A percentile compares a stretch with the other conserved stretches of the same genome.
Evolutionary conservation across 1,139 yeast species (phyloP).

Genomic region (Hyphopichia fennica): DNA sequence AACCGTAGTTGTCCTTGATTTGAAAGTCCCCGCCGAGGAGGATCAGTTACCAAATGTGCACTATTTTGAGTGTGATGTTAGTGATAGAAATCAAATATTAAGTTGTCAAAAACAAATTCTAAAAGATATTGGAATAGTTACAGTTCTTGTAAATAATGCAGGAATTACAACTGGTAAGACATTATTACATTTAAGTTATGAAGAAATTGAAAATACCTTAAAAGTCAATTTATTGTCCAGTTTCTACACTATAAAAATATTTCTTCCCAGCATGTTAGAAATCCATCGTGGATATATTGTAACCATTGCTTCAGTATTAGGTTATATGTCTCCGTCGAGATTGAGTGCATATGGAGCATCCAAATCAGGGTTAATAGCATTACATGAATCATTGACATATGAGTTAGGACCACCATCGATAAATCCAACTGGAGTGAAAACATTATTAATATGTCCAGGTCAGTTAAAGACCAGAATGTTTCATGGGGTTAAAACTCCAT

Average conservation of each 20-base stretch:
- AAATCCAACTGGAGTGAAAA: slow-evolving; percentile 56
- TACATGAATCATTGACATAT: slow-evolving; percentile 78
- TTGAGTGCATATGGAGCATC: slow-evolving; percentile 86
- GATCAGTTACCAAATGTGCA: slow-evolving; percentile 40
- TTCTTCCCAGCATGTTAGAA: slow-evolving; percentile 72
- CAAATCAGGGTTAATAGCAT: slow-evolving; percentile 79
- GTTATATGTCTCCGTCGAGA: slow-evolving; percentile 81
- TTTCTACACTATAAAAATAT: slow-evolving; percentile 66
- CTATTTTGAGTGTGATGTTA: slow-evolving; percentile 70
- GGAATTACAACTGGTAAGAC: slow-evolving; percentile 66
- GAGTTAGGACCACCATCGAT: slow-evolving; percentile 61
- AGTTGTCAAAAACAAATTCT: slow-evolving; percentile 37
- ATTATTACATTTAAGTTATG: slow-evolving; percentile 51
- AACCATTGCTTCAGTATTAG: slow-evolving; percentile 80
- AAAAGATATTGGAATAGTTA: slow-evolving; percentile 55
- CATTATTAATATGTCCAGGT: slow-evolving; percentile 83
- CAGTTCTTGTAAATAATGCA: slow-evolving; percentile 79
- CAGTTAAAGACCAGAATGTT: slow-evolving; percentile 78
- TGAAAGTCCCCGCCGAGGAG: slow-evolving; percentile 39
- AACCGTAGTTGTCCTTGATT: slow-evolving; percentile 65
- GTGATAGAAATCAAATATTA: slow-evolving; percentile 45
- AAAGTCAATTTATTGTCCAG: slow-evolving; percentile 68
- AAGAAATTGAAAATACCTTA: slow-evolving; percentile 61
- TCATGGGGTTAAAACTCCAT: slow-evolving; percentile 68
- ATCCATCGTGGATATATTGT: slow-evolving; percentile 70